A percentile compares a stretch with the other conserved stretches of the same genome.
Conservation (phyloP, 139 green algal genomes). For the Micromonas pusilla region DNA sequence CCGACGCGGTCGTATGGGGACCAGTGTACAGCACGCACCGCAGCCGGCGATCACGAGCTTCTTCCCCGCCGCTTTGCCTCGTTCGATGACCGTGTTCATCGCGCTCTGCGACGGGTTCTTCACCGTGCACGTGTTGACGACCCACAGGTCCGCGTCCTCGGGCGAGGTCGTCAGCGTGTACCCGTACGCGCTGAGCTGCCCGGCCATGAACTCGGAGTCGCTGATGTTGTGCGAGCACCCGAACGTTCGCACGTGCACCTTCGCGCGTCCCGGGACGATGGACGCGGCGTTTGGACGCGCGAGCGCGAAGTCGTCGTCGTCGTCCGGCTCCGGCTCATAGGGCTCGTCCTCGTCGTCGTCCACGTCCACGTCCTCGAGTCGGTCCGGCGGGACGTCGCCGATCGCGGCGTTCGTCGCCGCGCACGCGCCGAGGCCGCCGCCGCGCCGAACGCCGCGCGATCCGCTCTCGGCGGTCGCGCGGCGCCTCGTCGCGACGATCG, state of each 20-base stretch:
- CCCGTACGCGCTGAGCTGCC: constrained; percentile 59
- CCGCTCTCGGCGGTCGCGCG: neutral
- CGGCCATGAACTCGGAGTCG: constrained; percentile 77
- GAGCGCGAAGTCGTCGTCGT: neutral
- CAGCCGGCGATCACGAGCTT: constrained; percentile 75
- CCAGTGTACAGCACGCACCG: no score
- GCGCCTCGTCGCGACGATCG: neutral
- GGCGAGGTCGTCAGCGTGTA: constrained; percentile 48
- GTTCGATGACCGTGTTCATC: constrained; percentile 60
- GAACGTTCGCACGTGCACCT: constrained; percentile 34
- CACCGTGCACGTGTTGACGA: constrained; percentile 91
- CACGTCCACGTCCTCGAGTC: neutral
- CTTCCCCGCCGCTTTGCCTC: constrained; percentile 41
- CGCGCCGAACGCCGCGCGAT: neutral
- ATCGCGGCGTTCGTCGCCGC: neutral
- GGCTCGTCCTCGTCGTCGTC: neutral
- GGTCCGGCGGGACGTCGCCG: neutral
- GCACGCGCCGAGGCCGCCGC: neutral
- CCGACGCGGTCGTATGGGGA: no score
- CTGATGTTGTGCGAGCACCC: constrained; percentile 34
- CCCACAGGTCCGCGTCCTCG: constrained; percentile 64
- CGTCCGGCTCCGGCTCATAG: constrained; percentile 3
- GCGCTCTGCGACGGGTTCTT: constrained; percentile 72
- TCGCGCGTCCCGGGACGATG: constrained; percentile 9
- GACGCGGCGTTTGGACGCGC: neutral